These are phyloP conservation scores for Linnemannia exigua DNA, from an alignment of 192 early-diverging fungal species.

Conservation along the genomic window DNA sequence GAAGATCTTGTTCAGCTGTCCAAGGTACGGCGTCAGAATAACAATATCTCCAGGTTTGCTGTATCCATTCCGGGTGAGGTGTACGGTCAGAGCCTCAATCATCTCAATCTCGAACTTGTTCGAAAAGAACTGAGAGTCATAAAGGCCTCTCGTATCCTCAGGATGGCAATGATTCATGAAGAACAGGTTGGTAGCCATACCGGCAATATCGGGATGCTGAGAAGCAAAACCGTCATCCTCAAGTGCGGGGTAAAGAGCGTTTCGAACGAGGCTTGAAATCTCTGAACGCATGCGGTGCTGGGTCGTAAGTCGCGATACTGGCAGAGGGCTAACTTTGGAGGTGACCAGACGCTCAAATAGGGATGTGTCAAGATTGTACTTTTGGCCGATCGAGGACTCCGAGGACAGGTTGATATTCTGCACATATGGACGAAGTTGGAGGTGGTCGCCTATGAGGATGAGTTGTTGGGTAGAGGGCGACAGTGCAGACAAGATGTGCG, in stretches of 20 bases:
- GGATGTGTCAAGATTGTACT: slow-evolving; percentile 57
- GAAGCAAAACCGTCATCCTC: slow-evolving; percentile 41
- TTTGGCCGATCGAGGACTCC: slow-evolving; percentile 37
- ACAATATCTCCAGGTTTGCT: slow-evolving; percentile 54
- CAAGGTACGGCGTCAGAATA: slow-evolving; percentile 65
- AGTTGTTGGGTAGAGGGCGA: slow-evolving; percentile 60
- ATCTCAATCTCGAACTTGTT: slow-evolving; percentile 63
- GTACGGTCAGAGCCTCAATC: slow-evolving; percentile 53
- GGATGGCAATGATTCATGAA: slow-evolving; percentile 61
- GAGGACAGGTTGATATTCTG: slow-evolving; percentile 35
- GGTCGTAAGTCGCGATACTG: slow-evolving; percentile 43
- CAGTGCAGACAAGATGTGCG: slow-evolving; percentile 61
- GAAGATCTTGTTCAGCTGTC: slow-evolving; percentile 57
- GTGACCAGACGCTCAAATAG: slow-evolving; percentile 64
- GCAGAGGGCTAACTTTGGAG: slow-evolving; percentile 8
- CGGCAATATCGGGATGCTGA: slow-evolving; percentile 42
- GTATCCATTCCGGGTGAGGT: slow-evolving; percentile 63
- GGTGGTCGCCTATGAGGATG: slow-evolving; percentile 64
- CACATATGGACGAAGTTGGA: slow-evolving; percentile 31
- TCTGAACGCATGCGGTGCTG: slow-evolving; percentile 66
- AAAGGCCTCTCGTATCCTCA: slow-evolving; percentile 41
- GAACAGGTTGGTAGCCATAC: slow-evolving; percentile 58
- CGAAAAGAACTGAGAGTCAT: slow-evolving; percentile 46
- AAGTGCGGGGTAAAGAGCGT: slow-evolving; percentile 56
- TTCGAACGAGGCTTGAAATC: slow-evolving; percentile 55